Evolutionary conservation across 306 rosid species (phyloP).

Genomic region (Hippophae rhamnoides): DNA sequence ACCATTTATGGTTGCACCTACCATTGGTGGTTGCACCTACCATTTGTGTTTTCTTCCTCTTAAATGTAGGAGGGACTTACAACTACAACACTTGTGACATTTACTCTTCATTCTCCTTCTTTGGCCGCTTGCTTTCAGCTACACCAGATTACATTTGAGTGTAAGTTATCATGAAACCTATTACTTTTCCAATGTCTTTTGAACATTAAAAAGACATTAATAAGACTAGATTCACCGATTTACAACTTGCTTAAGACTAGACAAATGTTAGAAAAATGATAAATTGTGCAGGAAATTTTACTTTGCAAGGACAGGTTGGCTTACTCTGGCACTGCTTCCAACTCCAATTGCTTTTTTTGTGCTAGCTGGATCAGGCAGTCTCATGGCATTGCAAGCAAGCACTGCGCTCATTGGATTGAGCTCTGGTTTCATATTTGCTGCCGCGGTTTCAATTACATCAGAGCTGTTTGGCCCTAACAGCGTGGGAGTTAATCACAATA

Average conservation of each 20-base stretch:
- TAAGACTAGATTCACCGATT: too few species aligned
- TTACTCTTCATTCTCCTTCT: slow-evolving; percentile 86
- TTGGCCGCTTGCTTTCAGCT: slow-evolving; percentile 96
- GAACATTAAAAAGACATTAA: too few species aligned
- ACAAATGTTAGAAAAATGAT: too few species aligned
- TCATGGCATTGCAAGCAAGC: slow-evolving; percentile 37
- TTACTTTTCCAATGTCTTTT: too few species aligned
- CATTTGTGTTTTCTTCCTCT: too few species aligned
- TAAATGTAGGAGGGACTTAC: too few species aligned
- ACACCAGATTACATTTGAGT: slow-evolving; percentile 71
- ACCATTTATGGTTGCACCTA: too few species aligned
- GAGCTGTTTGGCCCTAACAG: slow-evolving; percentile 87
- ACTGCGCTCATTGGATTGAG: slow-evolving; percentile 80
- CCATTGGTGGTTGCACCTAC: too few species aligned
- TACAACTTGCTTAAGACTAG: too few species aligned
- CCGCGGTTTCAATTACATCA: slow-evolving; percentile 82
- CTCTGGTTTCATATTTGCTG: slow-evolving; percentile 92
- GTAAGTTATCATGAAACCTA: slow-evolving; percentile 28
- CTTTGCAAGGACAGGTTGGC: slow-evolving; percentile 96
- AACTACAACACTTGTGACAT: slow-evolving; percentile 62
- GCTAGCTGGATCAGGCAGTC: slow-evolving; percentile 50
- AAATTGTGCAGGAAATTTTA: slow-evolving; percentile 55
- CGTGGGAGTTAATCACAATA: slow-evolving; percentile 82
- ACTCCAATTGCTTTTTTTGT: slow-evolving; percentile 76
- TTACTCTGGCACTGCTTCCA: slow-evolving; percentile 68